Evolutionary conservation across 2,329 filamentous ascomycete species (phyloP), one percentile per base, ranked within the genome.

Genomic region (Bimuria novae-zelandiae): DNA sequence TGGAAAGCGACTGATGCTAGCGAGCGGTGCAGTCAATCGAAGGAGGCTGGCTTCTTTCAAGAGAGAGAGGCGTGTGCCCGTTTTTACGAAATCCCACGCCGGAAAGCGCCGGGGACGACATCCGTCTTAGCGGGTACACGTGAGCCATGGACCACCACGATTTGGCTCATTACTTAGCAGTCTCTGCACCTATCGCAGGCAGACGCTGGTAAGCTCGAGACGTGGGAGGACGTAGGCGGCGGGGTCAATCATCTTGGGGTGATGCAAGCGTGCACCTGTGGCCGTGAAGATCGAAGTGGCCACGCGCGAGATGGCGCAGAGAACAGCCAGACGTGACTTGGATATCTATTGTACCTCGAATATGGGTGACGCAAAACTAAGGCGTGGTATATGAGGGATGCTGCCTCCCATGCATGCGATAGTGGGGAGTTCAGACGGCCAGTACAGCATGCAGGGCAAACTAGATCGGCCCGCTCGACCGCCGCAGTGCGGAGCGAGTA

Each of bases 21-120:
- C 29, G 21, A 35, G 17, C 5, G 27, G 12, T 35, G 39, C 21
- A 7, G 39, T 14, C 4, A 23, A 14, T 8, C 19, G 19, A 12
- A 16, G 23, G 14, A 21, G 5, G 25, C 6, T 4, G 27, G 21
- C 3, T 30, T 47, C 33, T 47, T 47, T 47, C 33, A 37, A 32
- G 29, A 23, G 44, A n/a, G 27, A 23, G 22, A 5, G 22, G 39
- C 16, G 19, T 16, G 17, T 21, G 30, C 30, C 21, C 43, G 30
- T 46, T 46, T 46, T 46, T 14, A 32, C 41, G 17, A 42, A 17
- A 46, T 30, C 43, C 30, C 43, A 46, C 30, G 43, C 29, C 43
- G 30, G 42, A 45, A 36, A 25, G 30, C 43, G 30, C 43, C 43
- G 30, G 43, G 11, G 43, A 16, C 23, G 12, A n/a, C n/a, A n/a